phyloP scores from a whole-genome alignment of 805 yeast genomes.

The Yamadazyma sp. region DNA sequence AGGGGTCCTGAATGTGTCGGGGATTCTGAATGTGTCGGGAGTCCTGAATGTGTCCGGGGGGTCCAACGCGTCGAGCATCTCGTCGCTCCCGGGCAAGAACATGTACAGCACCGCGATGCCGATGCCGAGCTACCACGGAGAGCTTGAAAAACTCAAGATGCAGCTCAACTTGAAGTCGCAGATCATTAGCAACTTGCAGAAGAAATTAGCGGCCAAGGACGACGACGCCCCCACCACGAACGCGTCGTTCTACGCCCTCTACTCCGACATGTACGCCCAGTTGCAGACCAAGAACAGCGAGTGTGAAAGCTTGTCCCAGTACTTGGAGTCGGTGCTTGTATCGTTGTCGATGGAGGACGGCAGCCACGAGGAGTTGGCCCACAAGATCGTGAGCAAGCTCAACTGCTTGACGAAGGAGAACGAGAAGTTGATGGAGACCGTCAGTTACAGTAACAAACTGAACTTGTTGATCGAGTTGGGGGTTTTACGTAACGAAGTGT shows the following conservation, averaged over 20 bases:
- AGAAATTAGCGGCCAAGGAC: constrained; percentile 25
- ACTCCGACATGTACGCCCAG: constrained; percentile 47
- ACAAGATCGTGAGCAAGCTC: constrained; percentile 64
- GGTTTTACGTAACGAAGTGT: constrained; percentile 46
- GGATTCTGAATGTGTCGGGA: not conserved
- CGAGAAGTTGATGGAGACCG: constrained; percentile 64
- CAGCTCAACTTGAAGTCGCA: constrained; percentile 57
- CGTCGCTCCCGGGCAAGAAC: not conserved
- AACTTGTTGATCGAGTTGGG: constrained; percentile 70
- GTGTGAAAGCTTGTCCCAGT: constrained; percentile 11
- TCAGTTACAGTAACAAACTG: constrained; percentile 74
- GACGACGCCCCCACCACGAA: constrained; percentile 4
- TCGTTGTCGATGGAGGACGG: constrained; percentile 6
- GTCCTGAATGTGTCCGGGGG: not conserved
- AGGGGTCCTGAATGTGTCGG: not conserved
- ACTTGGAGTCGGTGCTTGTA: constrained; percentile 9
- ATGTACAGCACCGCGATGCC: not conserved
- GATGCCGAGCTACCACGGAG: constrained; percentile 5
- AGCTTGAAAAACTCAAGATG: constrained; percentile 41
- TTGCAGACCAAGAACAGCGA: constrained; percentile 50
- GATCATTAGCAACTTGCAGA: constrained; percentile 35
- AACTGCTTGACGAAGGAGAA: constrained; percentile 66
- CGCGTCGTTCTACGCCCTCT: constrained; percentile 37
- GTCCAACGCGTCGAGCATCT: not conserved
- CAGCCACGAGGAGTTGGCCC: constrained; percentile 59